Evolutionary conservation across 345 rosid species (phyloP), one percentile per base, ranked within the genome.

Genomic region (Camelina hispida): DNA sequence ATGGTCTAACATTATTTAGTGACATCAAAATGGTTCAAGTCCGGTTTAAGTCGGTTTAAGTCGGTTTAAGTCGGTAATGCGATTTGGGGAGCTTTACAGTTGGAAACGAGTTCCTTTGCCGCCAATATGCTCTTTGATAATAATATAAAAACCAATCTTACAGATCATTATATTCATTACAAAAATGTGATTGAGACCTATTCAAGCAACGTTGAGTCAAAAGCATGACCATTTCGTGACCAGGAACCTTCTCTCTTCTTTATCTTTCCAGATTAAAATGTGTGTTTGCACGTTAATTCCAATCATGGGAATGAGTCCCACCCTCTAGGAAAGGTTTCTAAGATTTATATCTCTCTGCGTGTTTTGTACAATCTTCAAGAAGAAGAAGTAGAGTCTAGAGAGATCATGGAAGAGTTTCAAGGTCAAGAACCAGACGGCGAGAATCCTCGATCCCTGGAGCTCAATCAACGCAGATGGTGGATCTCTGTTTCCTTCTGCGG

Each of bases 241-340:
- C 48, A 65, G 64, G 54, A 30, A 25, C 28, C 71, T 46, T 63
- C 22, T 66, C 66, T 72, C 35, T 42, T 42, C 23, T 48, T 51
- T 61, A 22, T 38, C 68, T 56, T 74, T 57, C 12, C 60, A 75
- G 30, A 61, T 52, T 52, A 14, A 53, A 68, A 69, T 61, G 57
- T 68, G 69, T 76, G 79, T 68, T 48, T 69, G 69, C 79, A 69
- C 74, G 79, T 76, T 76, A 35, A 68, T n/a, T 16, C 63, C 63
- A 61, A 35, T 68, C 71, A 68, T 67, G 53, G 12, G 46, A 75
- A 75, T 22, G 56, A 40, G 68, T 16, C 68, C 74, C 60, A 56
- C n/a, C 61, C 14, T 74, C 52, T 16, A 51, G 53, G 54, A 37
- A 35, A 37, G 40, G 38, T 60, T 48, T 50, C 59, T 67, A 59